Conservation (phyloP, 768 basidiomycete species). For the Agaricus subrufescens region DNA sequence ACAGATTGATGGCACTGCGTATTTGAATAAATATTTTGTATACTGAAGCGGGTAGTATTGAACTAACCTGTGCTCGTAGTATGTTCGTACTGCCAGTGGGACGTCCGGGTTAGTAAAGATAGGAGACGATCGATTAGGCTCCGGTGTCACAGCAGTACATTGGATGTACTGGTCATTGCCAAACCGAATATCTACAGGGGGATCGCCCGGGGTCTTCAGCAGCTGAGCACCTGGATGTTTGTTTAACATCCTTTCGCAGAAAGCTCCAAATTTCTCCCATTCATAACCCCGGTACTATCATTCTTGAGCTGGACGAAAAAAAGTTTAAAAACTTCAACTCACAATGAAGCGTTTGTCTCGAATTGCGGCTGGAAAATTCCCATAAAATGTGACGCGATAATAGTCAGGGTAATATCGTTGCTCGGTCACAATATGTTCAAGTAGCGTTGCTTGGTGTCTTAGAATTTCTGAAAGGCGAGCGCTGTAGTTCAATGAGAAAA, state of each 20-base stretch:
- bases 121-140: constrained; percentile 70
- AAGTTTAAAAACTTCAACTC: constrained; percentile 19
- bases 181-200: constrained; percentile 74
- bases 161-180: constrained; percentile 85
- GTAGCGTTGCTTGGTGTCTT: constrained; percentile 78
- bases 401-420: constrained; percentile 89
- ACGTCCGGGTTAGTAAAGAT: constrained; percentile 88
- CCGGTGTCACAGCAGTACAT: constrained; percentile 79
- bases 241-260: constrained; percentile 87
- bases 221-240: constrained; percentile 86
- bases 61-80: constrained; percentile 79
- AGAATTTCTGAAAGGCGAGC: constrained; percentile 81
- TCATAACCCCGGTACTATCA: constrained; percentile 86
- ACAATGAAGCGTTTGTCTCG: constrained; percentile 91
- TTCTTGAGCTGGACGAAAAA: constrained; percentile 6
- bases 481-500: constrained; percentile 31
- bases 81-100: constrained; percentile 69
- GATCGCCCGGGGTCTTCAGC: constrained; percentile 68
- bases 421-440: constrained; percentile 81
- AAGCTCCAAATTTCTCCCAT: constrained; percentile 89
- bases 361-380: constrained; percentile 82
- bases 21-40: neutral
- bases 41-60: neutral
- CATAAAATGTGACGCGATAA: constrained; percentile 91
- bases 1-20: constrained; percentile 75